Evolutionary conservation across 768 basidiomycete species (phyloP).

Genomic region (Floccularia luteovirens): DNA sequence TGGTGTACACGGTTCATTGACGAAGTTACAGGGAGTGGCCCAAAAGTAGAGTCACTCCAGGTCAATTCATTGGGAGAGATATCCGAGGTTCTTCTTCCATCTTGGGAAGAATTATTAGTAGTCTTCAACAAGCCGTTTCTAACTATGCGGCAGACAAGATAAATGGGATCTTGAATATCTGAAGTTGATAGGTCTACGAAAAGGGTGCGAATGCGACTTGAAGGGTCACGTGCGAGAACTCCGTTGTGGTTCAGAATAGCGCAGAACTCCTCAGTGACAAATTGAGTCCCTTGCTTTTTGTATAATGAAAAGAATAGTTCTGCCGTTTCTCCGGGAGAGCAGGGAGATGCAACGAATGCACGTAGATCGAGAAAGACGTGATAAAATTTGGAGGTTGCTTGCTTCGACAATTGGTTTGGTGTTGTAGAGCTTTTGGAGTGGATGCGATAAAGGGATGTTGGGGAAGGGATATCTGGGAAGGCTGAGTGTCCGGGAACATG

Average conservation of each 20-base stretch:
- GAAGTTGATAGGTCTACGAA: conserved; percentile 85
- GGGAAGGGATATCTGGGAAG: conserved; percentile 49
- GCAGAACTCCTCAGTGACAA: conserved; percentile 92
- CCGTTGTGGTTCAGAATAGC: conserved; percentile 89
- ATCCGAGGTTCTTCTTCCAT: conserved; percentile 51
- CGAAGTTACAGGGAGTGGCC: conserved; percentile 6
- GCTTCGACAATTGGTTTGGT: too few relatives aligned
- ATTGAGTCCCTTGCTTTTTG: conserved; percentile 75
- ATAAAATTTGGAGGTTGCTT: conserved; percentile 65
- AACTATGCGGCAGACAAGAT: conserved; percentile 86
- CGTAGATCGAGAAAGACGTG: conserved; percentile 88
- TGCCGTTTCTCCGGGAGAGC: conserved; percentile 84
- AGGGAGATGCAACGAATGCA: conserved; percentile 87
- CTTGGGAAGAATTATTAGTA: conserved; percentile 45
- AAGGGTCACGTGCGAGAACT: conserved; percentile 72
- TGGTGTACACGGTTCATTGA: conserved; percentile 17
- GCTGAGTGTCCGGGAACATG: conserved; percentile 64
- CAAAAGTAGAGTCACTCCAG: conserved; percentile 11
- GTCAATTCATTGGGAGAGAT: conserved; percentile 25
- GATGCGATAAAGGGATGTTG: conserved; percentile 29
- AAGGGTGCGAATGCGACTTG: conserved; percentile 71
- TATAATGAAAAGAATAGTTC: conserved; percentile 94
- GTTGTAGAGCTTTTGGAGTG: conserved; percentile 19
- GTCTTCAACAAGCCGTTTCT: conserved; percentile 83
- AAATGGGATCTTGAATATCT: conserved; percentile 82